Evolutionary conservation across 1,139 yeast species (phyloP), one percentile per base, ranked within the genome.

Genomic region (Pichia kudriavzevii): DNA sequence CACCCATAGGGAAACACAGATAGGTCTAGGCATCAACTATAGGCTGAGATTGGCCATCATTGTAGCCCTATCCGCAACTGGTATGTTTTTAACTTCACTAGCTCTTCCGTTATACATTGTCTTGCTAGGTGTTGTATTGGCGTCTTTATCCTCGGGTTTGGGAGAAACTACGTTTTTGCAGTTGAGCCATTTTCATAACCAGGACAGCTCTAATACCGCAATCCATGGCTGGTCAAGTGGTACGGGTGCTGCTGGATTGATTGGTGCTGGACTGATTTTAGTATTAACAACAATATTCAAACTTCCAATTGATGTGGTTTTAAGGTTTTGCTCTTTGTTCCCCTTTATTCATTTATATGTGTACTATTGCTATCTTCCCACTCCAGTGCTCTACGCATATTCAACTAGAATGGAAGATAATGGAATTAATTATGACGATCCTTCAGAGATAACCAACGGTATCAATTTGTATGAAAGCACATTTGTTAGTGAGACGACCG

Each of bases 211-310:
- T 2, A 32, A 32, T 17, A 10, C 18, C 14, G 68, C 95, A 3
- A 64, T 91, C 31, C 77, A 82, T 32, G 96, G 94, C 1, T 91
- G 93, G 72, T 81, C 94, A 24, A 72, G 87, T 11, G 98, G 98
- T 0, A 91, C 97, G 0, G 97, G 97, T 1, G 94, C 85, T 10
- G 97, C 98, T 1, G 97, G 97, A 0, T 58, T 88, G 3, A 69
- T 75, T 15, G 98, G 97, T 0, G 78, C 94, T 20, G 74, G 73
- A 31, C 51, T 64, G 7, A 78, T 67, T 45, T 46, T 79, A 58
- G 47, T 70, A 1, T 40, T 75, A 42, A 79, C 85, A 0, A 72
- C 82, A 0, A 63, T 76, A 57, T 35, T 75, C 12, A 58, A 67
- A 3, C 35, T 76, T 3, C 55, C 69, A 4, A 69, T 76, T 1